These are phyloP conservation scores for Exophiala lecanii-corni DNA, from an alignment of 2,329 filamentous ascomycete species.

Conservation along the genomic window DNA sequence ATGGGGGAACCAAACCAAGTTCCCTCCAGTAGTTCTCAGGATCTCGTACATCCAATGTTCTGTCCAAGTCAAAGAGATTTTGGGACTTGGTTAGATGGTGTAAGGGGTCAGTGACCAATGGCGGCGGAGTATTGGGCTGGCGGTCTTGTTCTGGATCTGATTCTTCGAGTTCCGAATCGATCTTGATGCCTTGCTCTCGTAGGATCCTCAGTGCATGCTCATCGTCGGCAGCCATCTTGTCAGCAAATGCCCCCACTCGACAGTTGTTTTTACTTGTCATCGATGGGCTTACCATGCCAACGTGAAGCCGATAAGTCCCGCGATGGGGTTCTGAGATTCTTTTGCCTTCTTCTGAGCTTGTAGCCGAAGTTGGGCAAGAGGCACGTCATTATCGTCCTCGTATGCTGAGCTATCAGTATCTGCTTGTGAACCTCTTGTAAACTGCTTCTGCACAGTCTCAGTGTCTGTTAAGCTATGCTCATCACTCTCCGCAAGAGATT, in stretches of 20 bases:
- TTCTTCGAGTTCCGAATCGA: not conserved
- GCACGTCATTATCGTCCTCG: too few species aligned
- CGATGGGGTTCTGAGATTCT: too few species aligned
- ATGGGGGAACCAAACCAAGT: not conserved
- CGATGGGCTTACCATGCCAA: too few species aligned
- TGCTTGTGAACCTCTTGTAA: too few species aligned
- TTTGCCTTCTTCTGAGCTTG: slow-evolving; percentile 16
- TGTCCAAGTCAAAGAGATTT: slow-evolving; percentile 13
- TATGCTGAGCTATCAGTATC: too few species aligned
- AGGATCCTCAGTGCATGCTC: not conserved
- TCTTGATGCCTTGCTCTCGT: not conserved
- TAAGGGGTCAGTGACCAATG: slow-evolving; percentile 5
- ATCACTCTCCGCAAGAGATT: too few species aligned
- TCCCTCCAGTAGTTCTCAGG: not conserved
- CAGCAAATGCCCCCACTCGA: too few species aligned
- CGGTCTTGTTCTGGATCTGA: not conserved
- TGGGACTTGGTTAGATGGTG: slow-evolving; percentile 7
- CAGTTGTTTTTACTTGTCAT: too few species aligned
- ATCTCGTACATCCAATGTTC: not conserved
- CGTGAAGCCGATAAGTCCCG: too few species aligned
- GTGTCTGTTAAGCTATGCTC: too few species aligned
- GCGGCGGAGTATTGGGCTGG: not conserved
- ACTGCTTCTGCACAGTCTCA: too few species aligned
- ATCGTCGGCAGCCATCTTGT: not conserved
- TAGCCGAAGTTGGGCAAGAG: not conserved